Percentiles rank a stretch among this genome's conserved stretches.
phyloP scores from a whole-genome alignment of 495 filamentous ascomycete genomes.

The Jackrogersella minutella region DNA sequence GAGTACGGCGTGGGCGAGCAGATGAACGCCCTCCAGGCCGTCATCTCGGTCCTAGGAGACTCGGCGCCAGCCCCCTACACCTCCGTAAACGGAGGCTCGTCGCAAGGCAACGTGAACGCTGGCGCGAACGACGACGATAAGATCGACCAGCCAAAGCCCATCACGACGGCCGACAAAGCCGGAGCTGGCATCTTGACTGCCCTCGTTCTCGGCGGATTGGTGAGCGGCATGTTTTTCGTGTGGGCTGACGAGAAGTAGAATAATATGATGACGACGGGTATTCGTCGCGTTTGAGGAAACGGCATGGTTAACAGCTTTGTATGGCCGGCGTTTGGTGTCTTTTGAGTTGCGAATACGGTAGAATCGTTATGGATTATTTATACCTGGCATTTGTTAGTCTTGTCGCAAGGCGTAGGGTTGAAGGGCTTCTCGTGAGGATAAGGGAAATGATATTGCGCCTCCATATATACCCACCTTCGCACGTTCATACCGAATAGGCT shows the following conservation, averaged over 20 bases:
- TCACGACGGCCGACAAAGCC: slow-evolving; percentile 60
- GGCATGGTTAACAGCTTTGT: not conserved
- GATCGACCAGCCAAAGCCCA: slow-evolving; percentile 39
- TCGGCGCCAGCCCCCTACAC: slow-evolving; percentile 58
- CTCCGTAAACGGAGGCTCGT: slow-evolving; percentile 67
- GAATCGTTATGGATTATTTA: slow-evolving; percentile 1
- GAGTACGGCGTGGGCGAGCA: slow-evolving; percentile 64
- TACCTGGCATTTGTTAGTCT: not conserved
- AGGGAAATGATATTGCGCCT: not conserved
- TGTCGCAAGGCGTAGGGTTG: slow-evolving; percentile 12
- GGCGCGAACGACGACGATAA: slow-evolving; percentile 46
- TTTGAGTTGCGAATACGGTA: not conserved
- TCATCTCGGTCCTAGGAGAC: slow-evolving; percentile 56
- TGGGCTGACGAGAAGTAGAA: slow-evolving; percentile 14
- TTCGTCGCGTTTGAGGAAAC: not conserved
- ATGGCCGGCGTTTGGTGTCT: slow-evolving; percentile 12
- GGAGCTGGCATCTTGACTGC: slow-evolving; percentile 66
- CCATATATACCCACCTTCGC: not conserved
- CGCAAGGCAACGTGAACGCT: slow-evolving; percentile 67
- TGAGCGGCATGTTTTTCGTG: slow-evolving; percentile 44
- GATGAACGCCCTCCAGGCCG: slow-evolving; percentile 65
- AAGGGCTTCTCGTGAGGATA: not conserved
- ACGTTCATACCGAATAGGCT: not conserved
- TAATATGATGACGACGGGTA: not conserved
- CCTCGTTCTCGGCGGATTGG: slow-evolving; percentile 56